Evolutionary conservation across 345 rosid genomes (phyloP).

Genomic region (Citrus sinensis): DNA sequence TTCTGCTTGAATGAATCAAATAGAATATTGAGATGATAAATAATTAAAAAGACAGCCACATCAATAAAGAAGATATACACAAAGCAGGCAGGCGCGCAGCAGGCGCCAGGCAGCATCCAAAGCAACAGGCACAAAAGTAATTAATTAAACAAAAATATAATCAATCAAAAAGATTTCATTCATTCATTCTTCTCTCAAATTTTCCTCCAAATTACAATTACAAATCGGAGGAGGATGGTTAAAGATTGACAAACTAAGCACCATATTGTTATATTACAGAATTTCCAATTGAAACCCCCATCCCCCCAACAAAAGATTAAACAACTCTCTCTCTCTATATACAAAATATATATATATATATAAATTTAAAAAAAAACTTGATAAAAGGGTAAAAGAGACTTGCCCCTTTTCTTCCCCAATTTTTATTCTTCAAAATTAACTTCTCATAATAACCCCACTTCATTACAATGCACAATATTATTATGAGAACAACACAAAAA

Average conservation of each 20-base stretch:
- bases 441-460: slow-evolving; percentile 16
- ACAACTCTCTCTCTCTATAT: neutral
- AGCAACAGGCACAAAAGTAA: neutral
- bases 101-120: neutral
- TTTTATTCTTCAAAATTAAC: slow-evolving; percentile 30
- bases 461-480: slow-evolving; percentile 17
- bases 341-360: neutral
- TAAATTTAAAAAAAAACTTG: neutral
- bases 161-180: neutral
- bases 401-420: neutral
- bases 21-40: neutral
- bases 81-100: neutral
- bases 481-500: slow-evolving; percentile 10
- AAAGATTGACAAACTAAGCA: neutral
- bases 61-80: neutral
- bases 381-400: neutral
- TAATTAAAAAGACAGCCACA: neutral
- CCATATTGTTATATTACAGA: neutral
- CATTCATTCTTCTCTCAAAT: slow-evolving; percentile 9
- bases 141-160: neutral
- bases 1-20: neutral
- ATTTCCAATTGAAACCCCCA: neutral
- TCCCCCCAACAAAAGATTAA: neutral
- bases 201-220: slow-evolving; percentile 18
- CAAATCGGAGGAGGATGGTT: neutral